These are phyloP conservation scores for Forsythia viridissima DNA, from an alignment of 257 asterid genomes.

Conservation along the genomic window DNA sequence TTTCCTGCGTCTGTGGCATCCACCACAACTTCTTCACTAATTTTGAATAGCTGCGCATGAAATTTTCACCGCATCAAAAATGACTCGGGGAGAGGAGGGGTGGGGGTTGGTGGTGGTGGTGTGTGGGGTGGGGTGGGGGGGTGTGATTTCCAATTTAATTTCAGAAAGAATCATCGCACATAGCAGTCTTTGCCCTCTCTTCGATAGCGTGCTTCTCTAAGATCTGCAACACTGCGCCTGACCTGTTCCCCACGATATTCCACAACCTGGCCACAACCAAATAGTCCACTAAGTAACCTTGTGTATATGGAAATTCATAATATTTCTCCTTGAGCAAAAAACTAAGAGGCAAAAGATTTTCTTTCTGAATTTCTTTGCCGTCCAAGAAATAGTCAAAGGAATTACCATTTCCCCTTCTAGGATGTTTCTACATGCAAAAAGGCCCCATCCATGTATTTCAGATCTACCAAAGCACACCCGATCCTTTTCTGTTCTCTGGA, in stretches of 20 bases:
- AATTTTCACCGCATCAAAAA: conserved; percentile 9
- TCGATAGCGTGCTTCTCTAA: conserved; percentile 88
- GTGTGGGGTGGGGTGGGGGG: too few relatives aligned
- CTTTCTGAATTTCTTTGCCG: not conserved
- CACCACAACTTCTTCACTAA: conserved; percentile 95
- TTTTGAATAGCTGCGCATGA: conserved; percentile 79
- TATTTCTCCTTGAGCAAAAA: not conserved
- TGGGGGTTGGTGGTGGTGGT: too few relatives aligned
- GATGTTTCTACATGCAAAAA: conserved; percentile 85
- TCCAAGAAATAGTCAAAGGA: conserved; percentile 6
- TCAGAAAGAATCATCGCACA: conserved; percentile 40
- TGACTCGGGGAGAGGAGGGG: too few relatives aligned
- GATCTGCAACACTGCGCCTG: conserved; percentile 91
- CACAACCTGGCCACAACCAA: conserved; percentile 63
- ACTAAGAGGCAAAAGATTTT: not conserved
- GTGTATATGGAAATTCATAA: not conserved
- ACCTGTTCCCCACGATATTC: conserved; percentile 99
- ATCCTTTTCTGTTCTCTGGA: conserved; percentile 89
- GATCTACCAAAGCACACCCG: conserved; percentile 97
- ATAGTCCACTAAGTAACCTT: conserved; percentile 8
- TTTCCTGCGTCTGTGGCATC: conserved; percentile 98
- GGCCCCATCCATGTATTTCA: conserved; percentile 98
- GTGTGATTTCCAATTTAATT: not conserved
- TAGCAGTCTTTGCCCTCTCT: conserved; percentile 92
- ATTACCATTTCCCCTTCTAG: conserved; percentile 96